These are phyloP conservation scores for Talaromyces wortmannii DNA, from an alignment of 495 filamentous ascomycete species.

Conservation along the genomic window DNA sequence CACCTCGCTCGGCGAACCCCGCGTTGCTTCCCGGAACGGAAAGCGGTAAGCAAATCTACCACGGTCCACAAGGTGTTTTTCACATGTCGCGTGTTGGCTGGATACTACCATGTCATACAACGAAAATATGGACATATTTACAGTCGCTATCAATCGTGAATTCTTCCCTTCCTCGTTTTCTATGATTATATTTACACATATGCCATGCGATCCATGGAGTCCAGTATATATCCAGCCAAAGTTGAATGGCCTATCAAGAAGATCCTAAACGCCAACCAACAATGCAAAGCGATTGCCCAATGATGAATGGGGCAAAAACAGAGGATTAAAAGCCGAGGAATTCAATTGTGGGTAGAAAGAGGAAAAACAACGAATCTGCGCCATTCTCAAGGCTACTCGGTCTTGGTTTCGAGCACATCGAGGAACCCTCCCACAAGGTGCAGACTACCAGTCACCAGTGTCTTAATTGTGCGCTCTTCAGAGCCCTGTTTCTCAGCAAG, in stretches of 20 bases:
- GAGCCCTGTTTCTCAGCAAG: constrained; percentile 33
- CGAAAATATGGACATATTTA: too few species aligned
- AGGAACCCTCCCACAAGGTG: constrained; percentile 82
- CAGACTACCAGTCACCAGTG: constrained; percentile 74
- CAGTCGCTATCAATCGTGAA: too few species aligned
- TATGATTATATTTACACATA: background rate
- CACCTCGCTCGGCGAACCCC: background rate
- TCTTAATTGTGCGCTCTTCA: constrained; percentile 37
- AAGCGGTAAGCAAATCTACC: constrained; percentile 4
- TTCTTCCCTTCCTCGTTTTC: background rate
- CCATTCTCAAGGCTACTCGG: background rate
- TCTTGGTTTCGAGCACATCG: constrained; percentile 63
- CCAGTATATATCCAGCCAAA: background rate
- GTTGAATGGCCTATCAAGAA: background rate
- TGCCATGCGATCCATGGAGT: too few species aligned
- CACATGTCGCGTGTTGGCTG: background rate
- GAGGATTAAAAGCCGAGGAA: background rate
- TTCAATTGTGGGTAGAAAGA: background rate
- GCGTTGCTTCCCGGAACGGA: background rate
- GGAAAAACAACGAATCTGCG: background rate
- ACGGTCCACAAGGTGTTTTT: background rate
- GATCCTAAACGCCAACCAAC: background rate
- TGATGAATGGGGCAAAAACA: background rate
- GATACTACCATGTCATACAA: too few species aligned
- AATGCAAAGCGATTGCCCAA: background rate